phyloP scores from a whole-genome alignment of 106 monocot genomes.

The Xerophyta viscosa region DNA sequence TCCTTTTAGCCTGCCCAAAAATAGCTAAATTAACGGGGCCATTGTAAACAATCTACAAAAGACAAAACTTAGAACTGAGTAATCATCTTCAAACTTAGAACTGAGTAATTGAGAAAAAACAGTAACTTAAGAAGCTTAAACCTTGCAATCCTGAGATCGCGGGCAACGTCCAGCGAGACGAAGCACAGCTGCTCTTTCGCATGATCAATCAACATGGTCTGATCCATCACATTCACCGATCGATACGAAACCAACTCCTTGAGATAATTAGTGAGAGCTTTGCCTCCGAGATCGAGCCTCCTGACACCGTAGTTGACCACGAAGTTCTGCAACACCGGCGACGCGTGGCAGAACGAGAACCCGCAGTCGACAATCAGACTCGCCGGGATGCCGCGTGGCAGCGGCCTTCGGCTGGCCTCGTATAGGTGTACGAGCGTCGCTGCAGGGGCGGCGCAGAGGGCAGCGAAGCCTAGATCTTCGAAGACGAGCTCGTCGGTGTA shows the following conservation, averaged over 20 bases:
- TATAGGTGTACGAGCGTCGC: conserved; percentile 87
- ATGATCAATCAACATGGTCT: conserved; percentile 82
- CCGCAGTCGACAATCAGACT: conserved; percentile 96
- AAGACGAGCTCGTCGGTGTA: conserved; percentile 87
- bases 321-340: conserved; percentile 79
- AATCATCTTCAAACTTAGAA: neutral
- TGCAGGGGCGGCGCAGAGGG: conserved; percentile 66
- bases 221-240: conserved; percentile 88
- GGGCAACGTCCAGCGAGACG: conserved; percentile 67
- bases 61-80: no score
- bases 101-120: neutral
- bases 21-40: no score
- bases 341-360: conserved; percentile 86
- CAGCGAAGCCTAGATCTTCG: conserved; percentile 74
- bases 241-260: conserved; percentile 91
- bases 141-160: conserved; percentile 80
- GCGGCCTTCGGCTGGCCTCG: conserved; percentile 45
- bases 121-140: conserved; percentile 9
- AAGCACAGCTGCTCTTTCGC: conserved; percentile 97
- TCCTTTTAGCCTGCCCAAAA: conserved; percentile 13
- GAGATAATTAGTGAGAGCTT: conserved; percentile 92
- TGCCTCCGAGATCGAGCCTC: conserved; percentile 79
- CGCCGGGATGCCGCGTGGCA: conserved; percentile 25
- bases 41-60: no score
- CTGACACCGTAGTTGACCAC: conserved; percentile 79